Base-by-base conservation (phyloP, 768 basidiomycete genomes). In the Suillus cothurnatus region DNA sequence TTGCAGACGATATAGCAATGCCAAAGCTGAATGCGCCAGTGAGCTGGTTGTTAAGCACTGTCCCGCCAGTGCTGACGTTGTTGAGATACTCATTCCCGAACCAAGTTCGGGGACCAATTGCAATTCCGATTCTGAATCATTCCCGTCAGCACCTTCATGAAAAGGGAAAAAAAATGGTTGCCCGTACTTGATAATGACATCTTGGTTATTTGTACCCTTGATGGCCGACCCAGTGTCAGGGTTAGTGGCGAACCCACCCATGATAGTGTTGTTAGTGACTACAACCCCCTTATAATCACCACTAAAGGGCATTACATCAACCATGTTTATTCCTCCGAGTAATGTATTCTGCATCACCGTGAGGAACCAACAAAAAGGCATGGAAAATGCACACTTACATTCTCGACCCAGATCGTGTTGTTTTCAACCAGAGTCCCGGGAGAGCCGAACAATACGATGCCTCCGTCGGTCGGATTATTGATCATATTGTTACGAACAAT, bases 251-350 rank as follows among this genome's bases (percentile, higher is more conserved):
- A 89, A 91, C 6, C 88, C 92, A 19, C 92, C 92, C 4, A 84
- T 67, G 67, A 93, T 88, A 34, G 73, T 80, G 69, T 93, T 93
- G 72, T 91, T 82, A 43, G 80, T 80, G 9, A 93, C 89, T 23
- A 90, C 76, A 5, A 88, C 88, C 32, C 84, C 83, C 0, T 82
- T 81, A 71, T 84, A 93, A 73, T 90, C 77, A 2, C 91, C 92
- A n/a, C 71, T 72, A 77, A 82, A 93, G 8, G 92, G 90, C 9
- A 79, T 71, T 64, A 87, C 85, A 70, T 92, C 91, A 14, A 93
- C 92, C 82, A 93, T 75, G 69, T 92, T 92, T 71, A 93, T 91
- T 9, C 91, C 91, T 45, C 91, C 91, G 7, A 91, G 81, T 3
- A 90, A 77, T 0, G 89, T 92, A 71, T 86, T 80, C 90, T 92